phyloP scores from a whole-genome alignment of 2,329 filamentous ascomycete genomes.

The Aspergillus uvarum region DNA sequence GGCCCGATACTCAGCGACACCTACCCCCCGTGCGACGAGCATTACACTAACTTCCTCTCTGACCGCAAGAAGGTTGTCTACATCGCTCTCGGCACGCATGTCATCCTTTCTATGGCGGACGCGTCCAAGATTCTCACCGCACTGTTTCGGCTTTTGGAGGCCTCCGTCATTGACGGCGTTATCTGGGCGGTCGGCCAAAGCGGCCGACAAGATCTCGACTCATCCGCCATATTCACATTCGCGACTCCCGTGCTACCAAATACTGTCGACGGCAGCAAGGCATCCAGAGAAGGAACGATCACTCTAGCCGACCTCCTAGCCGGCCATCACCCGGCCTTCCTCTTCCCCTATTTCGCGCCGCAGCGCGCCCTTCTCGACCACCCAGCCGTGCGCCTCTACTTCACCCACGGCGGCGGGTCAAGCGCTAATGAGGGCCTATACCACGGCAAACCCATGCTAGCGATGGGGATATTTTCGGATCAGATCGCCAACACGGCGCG shows the following conservation, averaged over 20 bases:
- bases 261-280: background rate
- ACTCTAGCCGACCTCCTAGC: constrained; percentile 29
- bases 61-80: constrained; percentile 39
- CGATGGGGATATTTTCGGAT: constrained; percentile 45
- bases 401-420: constrained; percentile 46
- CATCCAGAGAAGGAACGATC: background rate
- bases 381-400: constrained; percentile 29
- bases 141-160: constrained; percentile 18
- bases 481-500: constrained; percentile 43
- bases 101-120: constrained; percentile 33
- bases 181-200: constrained; percentile 39
- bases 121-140: constrained; percentile 35
- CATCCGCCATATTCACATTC: background rate
- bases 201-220: constrained; percentile 20
- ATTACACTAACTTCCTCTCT: constrained; percentile 30
- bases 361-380: constrained; percentile 45
- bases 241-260: background rate
- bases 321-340: constrained; percentile 31
- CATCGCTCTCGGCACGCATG: constrained; percentile 46
- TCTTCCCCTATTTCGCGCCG: constrained; percentile 40
- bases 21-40: constrained; percentile 32
- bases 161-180: constrained; percentile 39
- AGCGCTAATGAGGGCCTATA: constrained; percentile 45
- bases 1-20: constrained; percentile 44
- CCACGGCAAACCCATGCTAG: constrained; percentile 41